phyloP scores from a whole-genome alignment of 352 stramenopile species.

The Phytophthora boehmeriae region DNA sequence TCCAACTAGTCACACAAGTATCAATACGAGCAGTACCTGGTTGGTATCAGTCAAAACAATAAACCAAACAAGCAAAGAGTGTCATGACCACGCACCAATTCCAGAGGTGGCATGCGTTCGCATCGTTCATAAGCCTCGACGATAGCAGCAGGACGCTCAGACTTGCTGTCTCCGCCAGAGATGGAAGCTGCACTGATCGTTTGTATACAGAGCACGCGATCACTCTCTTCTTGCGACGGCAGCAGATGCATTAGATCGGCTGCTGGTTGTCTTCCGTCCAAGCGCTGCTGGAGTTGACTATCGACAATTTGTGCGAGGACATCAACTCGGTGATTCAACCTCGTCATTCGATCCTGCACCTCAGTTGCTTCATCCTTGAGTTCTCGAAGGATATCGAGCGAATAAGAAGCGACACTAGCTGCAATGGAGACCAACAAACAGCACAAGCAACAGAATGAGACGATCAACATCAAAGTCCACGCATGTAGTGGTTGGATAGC shows the following conservation, averaged over 20 bases:
- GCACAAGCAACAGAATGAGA: not conserved
- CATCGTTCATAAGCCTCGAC: conserved; percentile 40
- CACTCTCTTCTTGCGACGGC: conserved; percentile 29
- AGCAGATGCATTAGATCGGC: conserved; percentile 14
- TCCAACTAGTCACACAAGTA: conserved; percentile 32
- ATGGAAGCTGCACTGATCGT: conserved; percentile 29
- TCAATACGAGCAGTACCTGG: not conserved
- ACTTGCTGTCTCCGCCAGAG: conserved; percentile 12
- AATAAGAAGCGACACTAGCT: conserved; percentile 56
- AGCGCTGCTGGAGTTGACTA: conserved; percentile 5
- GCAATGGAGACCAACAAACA: not conserved
- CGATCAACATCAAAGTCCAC: not conserved
- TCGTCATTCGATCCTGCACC: conserved; percentile 33
- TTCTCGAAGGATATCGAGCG: conserved; percentile 58
- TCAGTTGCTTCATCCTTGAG: conserved; percentile 43
- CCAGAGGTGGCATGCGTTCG: conserved; percentile 45
- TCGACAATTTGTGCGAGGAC: conserved; percentile 36
- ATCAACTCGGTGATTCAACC: conserved; percentile 39
- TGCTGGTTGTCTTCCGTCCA: conserved; percentile 1
- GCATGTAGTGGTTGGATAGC: not conserved
- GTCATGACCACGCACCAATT: conserved; percentile 37
- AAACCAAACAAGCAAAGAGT: no score
- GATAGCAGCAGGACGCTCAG: conserved; percentile 23
- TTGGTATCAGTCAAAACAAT: no score
- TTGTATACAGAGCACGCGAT: conserved; percentile 21